A percentile compares a stretch with the other conserved stretches of the same genome.
phyloP scores from a whole-genome alignment of 2,329 filamentous ascomycete genomes.

The Atkinsonella hypoxylon region DNA sequence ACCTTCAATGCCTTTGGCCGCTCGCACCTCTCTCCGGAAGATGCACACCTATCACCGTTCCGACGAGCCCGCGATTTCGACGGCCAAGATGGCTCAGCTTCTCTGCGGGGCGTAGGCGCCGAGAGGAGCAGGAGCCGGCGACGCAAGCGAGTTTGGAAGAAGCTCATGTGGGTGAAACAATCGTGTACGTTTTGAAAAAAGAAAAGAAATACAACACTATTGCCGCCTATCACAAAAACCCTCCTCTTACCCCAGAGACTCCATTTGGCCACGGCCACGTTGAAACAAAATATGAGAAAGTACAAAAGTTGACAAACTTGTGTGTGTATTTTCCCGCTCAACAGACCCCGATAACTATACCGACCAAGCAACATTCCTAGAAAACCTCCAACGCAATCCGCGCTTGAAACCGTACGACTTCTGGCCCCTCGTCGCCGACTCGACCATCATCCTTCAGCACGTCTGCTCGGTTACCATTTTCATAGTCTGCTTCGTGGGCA shows the following conservation, averaged over 20 bases:
- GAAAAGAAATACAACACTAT: too few species aligned
- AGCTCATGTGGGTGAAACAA: slow-evolving; percentile 95
- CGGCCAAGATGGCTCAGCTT: slow-evolving; percentile 22
- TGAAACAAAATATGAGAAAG: neutral
- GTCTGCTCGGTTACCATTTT: slow-evolving; percentile 93
- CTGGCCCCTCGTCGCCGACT: slow-evolving; percentile 91
- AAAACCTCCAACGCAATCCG: slow-evolving; percentile 89
- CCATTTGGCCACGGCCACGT: too few species aligned
- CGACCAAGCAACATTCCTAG: slow-evolving; percentile 90
- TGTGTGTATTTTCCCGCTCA: neutral
- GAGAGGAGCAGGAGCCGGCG: slow-evolving; percentile 54
- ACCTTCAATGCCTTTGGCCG: slow-evolving; percentile 35
- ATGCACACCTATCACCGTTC: slow-evolving; percentile 64
- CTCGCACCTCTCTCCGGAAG: slow-evolving; percentile 67
- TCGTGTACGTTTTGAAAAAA: slow-evolving; percentile 63
- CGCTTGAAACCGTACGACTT: slow-evolving; percentile 93
- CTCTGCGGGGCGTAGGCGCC: slow-evolving; percentile 33
- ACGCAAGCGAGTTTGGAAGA: slow-evolving; percentile 75
- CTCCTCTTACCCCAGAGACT: too few species aligned
- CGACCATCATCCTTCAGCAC: slow-evolving; percentile 93
- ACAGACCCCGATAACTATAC: slow-evolving; percentile 97
- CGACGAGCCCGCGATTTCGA: slow-evolving; percentile 28
- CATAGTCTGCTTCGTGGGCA: slow-evolving; percentile 83
- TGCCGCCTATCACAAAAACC: too few species aligned
- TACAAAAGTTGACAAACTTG: neutral